These are phyloP conservation scores for Torulaspora franciscae DNA, from an alignment of 805 yeast species.

Conservation along the genomic window DNA sequence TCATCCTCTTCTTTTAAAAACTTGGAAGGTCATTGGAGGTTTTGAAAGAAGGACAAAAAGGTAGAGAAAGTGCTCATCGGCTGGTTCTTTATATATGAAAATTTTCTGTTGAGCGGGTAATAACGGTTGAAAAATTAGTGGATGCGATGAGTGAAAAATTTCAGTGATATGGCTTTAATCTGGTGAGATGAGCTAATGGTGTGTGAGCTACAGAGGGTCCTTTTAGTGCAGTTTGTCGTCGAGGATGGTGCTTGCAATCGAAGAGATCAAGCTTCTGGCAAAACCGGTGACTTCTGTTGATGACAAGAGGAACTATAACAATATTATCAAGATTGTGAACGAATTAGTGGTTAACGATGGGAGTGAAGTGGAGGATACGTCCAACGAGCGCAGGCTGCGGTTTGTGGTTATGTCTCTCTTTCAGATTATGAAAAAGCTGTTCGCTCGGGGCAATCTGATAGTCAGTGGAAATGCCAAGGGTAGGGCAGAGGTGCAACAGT, in stretches of 20 bases:
- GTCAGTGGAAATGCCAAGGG: slow-evolving; percentile 25
- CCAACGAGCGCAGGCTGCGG: slow-evolving; percentile 24
- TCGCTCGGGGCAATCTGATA: slow-evolving; percentile 31
- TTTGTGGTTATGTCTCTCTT: slow-evolving; percentile 31
- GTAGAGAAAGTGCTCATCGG: not conserved
- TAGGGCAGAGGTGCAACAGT: slow-evolving; percentile 20
- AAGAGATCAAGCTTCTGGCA: slow-evolving; percentile 28
- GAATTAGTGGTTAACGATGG: slow-evolving; percentile 15
- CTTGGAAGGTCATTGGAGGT: slow-evolving; percentile 37
- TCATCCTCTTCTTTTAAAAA: slow-evolving; percentile 38
- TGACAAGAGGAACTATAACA: slow-evolving; percentile 33
- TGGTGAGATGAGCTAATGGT: slow-evolving; percentile 22
- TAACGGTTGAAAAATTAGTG: not conserved
- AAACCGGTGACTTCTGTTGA: slow-evolving; percentile 26
- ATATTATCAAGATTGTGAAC: slow-evolving; percentile 30
- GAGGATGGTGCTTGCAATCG: slow-evolving; percentile 20
- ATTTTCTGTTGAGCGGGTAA: slow-evolving; percentile 1
- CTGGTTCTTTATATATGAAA: slow-evolving; percentile 5
- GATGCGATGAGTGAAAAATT: slow-evolving; percentile 6
- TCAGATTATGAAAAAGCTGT: slow-evolving; percentile 34
- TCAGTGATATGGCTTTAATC: not conserved
- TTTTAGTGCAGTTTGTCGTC: no score
- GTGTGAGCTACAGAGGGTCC: not conserved
- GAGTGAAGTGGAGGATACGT: slow-evolving; percentile 11
- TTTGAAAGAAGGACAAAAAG: slow-evolving; percentile 8